These are phyloP conservation scores for Speleostelium caveatum DNA, from an alignment of 78 protist genomes.

Conservation along the genomic window DNA sequence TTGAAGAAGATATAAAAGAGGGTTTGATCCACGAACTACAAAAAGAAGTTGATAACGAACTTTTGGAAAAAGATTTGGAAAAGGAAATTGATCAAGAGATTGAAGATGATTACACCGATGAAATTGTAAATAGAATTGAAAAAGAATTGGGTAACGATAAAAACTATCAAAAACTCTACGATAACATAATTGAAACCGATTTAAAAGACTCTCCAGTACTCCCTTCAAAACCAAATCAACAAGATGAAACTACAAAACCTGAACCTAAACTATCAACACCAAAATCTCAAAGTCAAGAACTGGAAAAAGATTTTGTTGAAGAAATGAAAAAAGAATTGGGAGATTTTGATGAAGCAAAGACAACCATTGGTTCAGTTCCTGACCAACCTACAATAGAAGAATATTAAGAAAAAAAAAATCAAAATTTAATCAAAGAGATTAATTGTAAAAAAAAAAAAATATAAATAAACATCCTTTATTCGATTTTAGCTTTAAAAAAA, in stretches of 20 bases:
- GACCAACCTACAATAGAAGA: constrained; percentile 24
- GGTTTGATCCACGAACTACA: background rate
- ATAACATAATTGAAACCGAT: background rate
- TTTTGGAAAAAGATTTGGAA: background rate
- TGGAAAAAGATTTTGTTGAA: background rate
- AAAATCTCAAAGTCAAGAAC: background rate
- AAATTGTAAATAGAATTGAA: background rate
- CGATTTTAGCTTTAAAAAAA: no score
- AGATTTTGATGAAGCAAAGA: background rate
- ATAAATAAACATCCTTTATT: no score
- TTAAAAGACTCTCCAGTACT: background rate
- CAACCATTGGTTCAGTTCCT: background rate
- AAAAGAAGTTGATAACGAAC: background rate
- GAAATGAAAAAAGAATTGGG: background rate
- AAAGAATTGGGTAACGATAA: background rate
- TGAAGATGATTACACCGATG: background rate
- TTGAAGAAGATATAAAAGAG: background rate
- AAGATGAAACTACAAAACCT: background rate
- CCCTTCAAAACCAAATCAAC: background rate
- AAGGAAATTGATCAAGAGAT: background rate
- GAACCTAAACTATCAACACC: no score
- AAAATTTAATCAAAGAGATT: no score
- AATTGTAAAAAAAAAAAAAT: no score
- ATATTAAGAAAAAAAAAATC: background rate
- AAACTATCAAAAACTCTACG: background rate